Percentiles rank a stretch among this genome's conserved stretches.
These are phyloP conservation scores for Trichophyton mentagrophytes DNA, from an alignment of 2,329 filamentous ascomycete genomes.

Conservation along the genomic window DNA sequence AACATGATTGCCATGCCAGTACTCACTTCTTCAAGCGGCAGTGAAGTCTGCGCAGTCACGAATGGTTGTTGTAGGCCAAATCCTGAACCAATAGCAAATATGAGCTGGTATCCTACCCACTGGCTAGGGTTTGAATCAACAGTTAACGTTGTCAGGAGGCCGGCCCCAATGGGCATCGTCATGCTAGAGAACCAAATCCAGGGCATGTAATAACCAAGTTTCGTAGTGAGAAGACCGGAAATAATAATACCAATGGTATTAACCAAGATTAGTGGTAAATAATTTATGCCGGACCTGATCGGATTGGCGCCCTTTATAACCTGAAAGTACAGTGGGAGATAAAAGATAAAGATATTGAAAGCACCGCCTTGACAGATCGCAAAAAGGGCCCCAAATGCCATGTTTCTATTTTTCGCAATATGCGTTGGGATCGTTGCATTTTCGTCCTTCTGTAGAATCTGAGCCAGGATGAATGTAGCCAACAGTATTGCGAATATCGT, in stretches of 20 bases:
- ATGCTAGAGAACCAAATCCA: conserved; percentile 24
- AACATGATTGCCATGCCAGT: conserved; percentile 22
- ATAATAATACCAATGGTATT: conserved; percentile 21
- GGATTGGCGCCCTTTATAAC: conserved; percentile 23
- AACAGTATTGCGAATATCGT: conserved; percentile 39
- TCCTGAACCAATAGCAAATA: conserved; percentile 22
- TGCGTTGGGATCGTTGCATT: conserved; percentile 25
- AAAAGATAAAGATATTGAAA: conserved; percentile 19
- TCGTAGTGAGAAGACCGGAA: conserved; percentile 22
- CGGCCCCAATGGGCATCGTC: conserved; percentile 23
- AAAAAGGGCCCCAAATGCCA: conserved; percentile 19
- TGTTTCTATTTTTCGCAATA: conserved; percentile 20
- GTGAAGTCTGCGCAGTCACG: conserved; percentile 17
- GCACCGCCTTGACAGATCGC: conserved; percentile 16
- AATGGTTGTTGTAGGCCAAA: conserved; percentile 21
- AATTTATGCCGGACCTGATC: conserved; percentile 18
- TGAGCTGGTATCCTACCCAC: conserved; percentile 19
- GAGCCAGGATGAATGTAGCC: conserved; percentile 27
- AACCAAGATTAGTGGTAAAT: conserved; percentile 18
- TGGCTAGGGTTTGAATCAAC: conserved; percentile 15
- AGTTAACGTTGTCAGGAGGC: conserved; percentile 23
- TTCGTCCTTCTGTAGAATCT: conserved; percentile 24
- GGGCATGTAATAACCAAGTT: conserved; percentile 23
- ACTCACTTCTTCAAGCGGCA: conserved; percentile 18
- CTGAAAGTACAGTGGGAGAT: conserved; percentile 28